Conservation (phyloP, 306 rosid genomes). For the Macrotyloma uniflorum region DNA sequence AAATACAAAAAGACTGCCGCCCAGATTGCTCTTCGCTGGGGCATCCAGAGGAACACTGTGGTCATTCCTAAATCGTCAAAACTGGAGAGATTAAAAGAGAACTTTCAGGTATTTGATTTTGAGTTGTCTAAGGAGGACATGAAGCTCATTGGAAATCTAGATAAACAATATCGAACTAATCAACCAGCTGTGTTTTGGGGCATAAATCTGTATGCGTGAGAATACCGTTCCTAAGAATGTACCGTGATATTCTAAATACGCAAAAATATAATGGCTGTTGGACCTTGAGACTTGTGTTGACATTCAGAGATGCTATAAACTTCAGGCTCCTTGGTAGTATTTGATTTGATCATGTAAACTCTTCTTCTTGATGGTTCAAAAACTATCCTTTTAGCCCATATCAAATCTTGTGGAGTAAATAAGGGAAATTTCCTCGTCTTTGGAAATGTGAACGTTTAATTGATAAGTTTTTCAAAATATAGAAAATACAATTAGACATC, state of each 20-base stretch:
- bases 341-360: conserved; percentile 27
- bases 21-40: conserved; percentile 84
- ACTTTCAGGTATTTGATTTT: conserved; percentile 70
- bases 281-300: conserved; percentile 16
- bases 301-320: background rate
- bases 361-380: background rate
- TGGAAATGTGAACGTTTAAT: background rate
- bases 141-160: conserved; percentile 62
- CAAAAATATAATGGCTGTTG: conserved; percentile 2
- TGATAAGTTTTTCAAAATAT: background rate
- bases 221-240: conserved; percentile 9
- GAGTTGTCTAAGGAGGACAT: conserved; percentile 68
- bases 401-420: too few relatives aligned
- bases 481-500: background rate
- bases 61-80: conserved; percentile 90
- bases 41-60: conserved; percentile 68
- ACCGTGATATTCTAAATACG: background rate
- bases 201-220: conserved; percentile 74
- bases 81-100: conserved; percentile 77
- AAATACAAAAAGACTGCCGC: conserved; percentile 72
- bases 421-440: too few relatives aligned
- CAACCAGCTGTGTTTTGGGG: conserved; percentile 87
- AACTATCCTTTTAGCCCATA: background rate
- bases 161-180: conserved; percentile 69
- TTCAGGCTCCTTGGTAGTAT: background rate